phyloP scores from a whole-genome alignment of 1,284 basidiomycete species.

The Ustilago nuda region DNA sequence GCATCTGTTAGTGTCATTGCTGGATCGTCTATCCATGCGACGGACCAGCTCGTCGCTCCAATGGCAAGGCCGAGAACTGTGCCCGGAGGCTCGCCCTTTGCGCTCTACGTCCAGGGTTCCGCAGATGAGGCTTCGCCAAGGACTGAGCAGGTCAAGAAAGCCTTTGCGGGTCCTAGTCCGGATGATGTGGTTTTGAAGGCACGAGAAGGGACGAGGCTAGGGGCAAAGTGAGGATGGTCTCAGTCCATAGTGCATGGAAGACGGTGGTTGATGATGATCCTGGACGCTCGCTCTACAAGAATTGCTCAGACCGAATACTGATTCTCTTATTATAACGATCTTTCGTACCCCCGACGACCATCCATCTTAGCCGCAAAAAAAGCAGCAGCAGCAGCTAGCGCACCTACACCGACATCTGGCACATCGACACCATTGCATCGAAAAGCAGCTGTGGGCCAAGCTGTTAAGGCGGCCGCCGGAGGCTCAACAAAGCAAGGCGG shows the following conservation, averaged over 20 bases:
- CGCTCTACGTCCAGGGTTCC: constrained; percentile 31
- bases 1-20: constrained; percentile 28
- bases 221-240: constrained; percentile 20
- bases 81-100: constrained; percentile 50
- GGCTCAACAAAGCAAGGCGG: constrained; percentile 69
- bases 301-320: constrained; percentile 5
- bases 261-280: background rate
- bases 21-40: constrained; percentile 16
- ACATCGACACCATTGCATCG: constrained; percentile 49
- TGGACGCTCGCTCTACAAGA: background rate
- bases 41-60: constrained; percentile 30
- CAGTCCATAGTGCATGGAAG: background rate
- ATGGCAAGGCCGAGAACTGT: constrained; percentile 21
- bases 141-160: constrained; percentile 54
- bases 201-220: constrained; percentile 76
- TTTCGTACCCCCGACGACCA: background rate
- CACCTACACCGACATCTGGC: constrained; percentile 43
- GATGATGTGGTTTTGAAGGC: constrained; percentile 85
- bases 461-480: constrained; percentile 57
- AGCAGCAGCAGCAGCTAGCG: constrained; percentile 37
- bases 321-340: background rate
- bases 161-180: constrained; percentile 85
- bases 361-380: constrained; percentile 38
- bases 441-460: constrained; percentile 40
- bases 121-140: constrained; percentile 8